Conservation (phyloP, 345 rosid species). For the Cardamine chenopodiifolia region DNA sequence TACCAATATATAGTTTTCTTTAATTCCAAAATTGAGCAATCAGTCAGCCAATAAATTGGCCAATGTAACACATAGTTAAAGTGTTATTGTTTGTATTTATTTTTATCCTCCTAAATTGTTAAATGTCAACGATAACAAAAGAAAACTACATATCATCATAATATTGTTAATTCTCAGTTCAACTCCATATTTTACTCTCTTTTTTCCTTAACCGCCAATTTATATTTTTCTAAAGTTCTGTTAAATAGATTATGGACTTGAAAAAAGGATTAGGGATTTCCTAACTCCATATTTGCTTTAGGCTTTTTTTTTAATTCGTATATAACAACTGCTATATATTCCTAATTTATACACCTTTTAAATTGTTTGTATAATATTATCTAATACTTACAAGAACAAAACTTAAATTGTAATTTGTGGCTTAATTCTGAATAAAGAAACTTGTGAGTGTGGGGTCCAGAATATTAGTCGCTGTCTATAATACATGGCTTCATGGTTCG, state of each 20-base stretch:
- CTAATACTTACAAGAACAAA: conserved; percentile 8
- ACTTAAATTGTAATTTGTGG: not conserved
- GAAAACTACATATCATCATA: too few species aligned
- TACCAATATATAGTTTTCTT: too few species aligned
- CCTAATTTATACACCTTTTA: not conserved
- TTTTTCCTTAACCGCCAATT: not conserved
- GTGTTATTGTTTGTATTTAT: too few species aligned
- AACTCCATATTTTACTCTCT: not conserved
- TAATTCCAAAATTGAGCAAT: too few species aligned
- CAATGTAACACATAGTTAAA: too few species aligned
- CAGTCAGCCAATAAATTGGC: too few species aligned
- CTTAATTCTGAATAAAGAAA: conserved; percentile 10
- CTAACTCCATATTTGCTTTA: not conserved
- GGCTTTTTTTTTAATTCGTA: not conserved
- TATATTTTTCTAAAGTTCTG: not conserved
- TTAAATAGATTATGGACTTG: not conserved
- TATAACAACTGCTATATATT: not conserved
- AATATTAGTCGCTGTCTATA: conserved; percentile 36
- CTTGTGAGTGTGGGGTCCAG: conserved; percentile 23
- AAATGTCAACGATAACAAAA: too few species aligned
- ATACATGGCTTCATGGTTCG: conserved; percentile 33
- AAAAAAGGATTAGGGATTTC: not conserved
- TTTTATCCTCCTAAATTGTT: too few species aligned
- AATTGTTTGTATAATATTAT: not conserved
- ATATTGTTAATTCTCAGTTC: not conserved